Evolutionary conservation across 2,329 filamentous ascomycete species (phyloP), one percentile per base, ranked within the genome.

Genomic region (Akanthomyces dipterigenus): DNA sequence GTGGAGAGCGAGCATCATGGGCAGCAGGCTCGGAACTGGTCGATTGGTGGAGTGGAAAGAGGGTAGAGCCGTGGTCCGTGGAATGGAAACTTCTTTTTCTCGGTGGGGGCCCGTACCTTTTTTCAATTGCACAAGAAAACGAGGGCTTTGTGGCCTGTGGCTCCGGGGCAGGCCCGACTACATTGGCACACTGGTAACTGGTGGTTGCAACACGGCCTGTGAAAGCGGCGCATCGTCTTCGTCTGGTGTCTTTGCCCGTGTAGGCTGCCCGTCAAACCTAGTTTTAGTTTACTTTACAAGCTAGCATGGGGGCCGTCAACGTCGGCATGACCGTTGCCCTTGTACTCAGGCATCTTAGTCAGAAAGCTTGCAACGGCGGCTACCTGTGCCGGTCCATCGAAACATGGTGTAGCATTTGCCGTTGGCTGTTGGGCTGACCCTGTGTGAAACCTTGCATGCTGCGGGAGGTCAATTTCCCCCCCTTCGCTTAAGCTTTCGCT

Each of bases 71-170:
- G 51, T 31, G 51, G 49, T 43, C 51, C 43, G 51, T 31, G 51
- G 49, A 20, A 55, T 55, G 34, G 59, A 61, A 61, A 48, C 59
- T 61, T 55, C 59, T 61, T 61, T 55, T 42, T 53, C 12, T 34
- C 31, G 38, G 48, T 60, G 48, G 31, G 31, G 31, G 31, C 24
- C 53, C 20, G 31, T 31, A 3, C 8, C 20, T 34, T 34, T 20
- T 24, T 45, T 40, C 18, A 24, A 31, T 9, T 49, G 40, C 22
- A n/a, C 22, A 31, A 14, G 38, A n/a, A 49, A 48, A 14, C 9
- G 26, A 55, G 40, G 53, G 38, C 24, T 12, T 43, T 45, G 34
- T 58, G 45, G 45, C 34, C 42, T 48, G 53, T 57, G 43, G 45
- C 43, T 26, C 28, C 40, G 18, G 34, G 34, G 45, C 55, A 34